Evolutionary conservation across 140 eudicot species (phyloP).

Genomic region (Oenanthe javanica): DNA sequence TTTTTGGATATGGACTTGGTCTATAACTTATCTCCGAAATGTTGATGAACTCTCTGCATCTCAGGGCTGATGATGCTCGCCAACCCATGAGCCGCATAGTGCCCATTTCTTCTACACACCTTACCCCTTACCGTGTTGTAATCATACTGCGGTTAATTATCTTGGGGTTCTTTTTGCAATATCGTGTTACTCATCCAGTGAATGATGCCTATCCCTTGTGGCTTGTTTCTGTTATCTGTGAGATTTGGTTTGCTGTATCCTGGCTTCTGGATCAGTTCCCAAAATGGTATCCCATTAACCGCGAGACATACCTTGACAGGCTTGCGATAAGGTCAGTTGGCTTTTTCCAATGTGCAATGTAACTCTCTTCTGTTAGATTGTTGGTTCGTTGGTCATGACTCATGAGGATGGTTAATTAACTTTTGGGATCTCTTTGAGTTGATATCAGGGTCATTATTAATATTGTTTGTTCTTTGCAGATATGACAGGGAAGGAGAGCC

Average conservation of each 20-base stretch:
- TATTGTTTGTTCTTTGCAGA: slow-evolving; percentile 10
- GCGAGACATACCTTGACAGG: slow-evolving; percentile 44
- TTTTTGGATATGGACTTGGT: background rate
- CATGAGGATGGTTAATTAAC: background rate
- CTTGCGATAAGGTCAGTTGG: slow-evolving; percentile 33
- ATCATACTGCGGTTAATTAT: slow-evolving; percentile 45
- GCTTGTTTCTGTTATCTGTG: slow-evolving; percentile 41
- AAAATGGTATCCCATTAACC: slow-evolving; percentile 35
- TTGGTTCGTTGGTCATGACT: background rate
- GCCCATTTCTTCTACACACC: slow-evolving; percentile 63
- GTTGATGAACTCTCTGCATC: slow-evolving; percentile 7
- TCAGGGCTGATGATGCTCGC: slow-evolving; percentile 58
- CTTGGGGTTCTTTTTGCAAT: slow-evolving; percentile 39
- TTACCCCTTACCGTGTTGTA: slow-evolving; percentile 72
- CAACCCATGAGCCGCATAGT: slow-evolving; percentile 89
- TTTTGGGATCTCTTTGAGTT: background rate
- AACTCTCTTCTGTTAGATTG: background rate
- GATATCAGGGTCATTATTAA: background rate
- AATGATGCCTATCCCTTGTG: slow-evolving; percentile 37
- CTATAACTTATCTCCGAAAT: background rate
- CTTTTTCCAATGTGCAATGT: background rate
- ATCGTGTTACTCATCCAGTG: slow-evolving; percentile 40
- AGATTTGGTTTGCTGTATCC: slow-evolving; percentile 46
- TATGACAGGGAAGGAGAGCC: slow-evolving; percentile 14
- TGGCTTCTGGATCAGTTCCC: slow-evolving; percentile 50